phyloP scores from a whole-genome alignment of 2,329 filamentous ascomycete genomes.

The Apiospora arundinis region DNA sequence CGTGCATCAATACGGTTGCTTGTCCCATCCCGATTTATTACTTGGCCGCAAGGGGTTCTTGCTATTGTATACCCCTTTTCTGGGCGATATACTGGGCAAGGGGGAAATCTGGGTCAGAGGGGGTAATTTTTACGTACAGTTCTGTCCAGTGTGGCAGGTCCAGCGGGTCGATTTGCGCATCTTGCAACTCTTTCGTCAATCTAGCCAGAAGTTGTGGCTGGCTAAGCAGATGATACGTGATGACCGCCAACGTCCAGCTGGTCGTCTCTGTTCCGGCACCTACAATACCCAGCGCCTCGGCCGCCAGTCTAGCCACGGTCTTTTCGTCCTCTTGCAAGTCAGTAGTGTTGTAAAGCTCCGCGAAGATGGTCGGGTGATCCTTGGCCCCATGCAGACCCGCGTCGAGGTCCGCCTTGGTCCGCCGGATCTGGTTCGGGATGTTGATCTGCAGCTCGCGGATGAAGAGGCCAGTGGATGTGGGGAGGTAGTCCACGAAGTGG shows the following conservation, averaged over 20 bases:
- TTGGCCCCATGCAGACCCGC: neutral
- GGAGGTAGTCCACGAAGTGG: slow-evolving; percentile 22
- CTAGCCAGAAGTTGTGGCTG: slow-evolving; percentile 39
- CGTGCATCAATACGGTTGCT: neutral
- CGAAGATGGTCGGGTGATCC: slow-evolving; percentile 32
- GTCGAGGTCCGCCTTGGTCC: slow-evolving; percentile 27
- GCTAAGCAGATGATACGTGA: slow-evolving; percentile 44
- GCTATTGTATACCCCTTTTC: neutral
- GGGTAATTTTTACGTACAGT: slow-evolving; percentile 17
- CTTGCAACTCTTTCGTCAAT: slow-evolving; percentile 40
- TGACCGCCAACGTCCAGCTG: slow-evolving; percentile 40
- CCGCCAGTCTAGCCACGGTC: slow-evolving; percentile 25
- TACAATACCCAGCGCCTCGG: slow-evolving; percentile 33
- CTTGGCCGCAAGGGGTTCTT: neutral
- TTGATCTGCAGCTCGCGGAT: slow-evolving; percentile 29
- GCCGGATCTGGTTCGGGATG: slow-evolving; percentile 28
- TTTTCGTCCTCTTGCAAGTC: slow-evolving; percentile 29
- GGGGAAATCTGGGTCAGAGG: slow-evolving; percentile 26
- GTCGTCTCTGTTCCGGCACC: slow-evolving; percentile 42
- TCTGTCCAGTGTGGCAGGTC: slow-evolving; percentile 20
- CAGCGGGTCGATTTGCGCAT: slow-evolving; percentile 2
- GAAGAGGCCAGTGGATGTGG: slow-evolving; percentile 11
- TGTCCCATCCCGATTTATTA: neutral
- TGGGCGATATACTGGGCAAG: neutral
- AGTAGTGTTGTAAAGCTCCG: slow-evolving; percentile 27